phyloP scores from a whole-genome alignment of 2,329 filamentous ascomycete genomes.

The Septoria linicola region DNA sequence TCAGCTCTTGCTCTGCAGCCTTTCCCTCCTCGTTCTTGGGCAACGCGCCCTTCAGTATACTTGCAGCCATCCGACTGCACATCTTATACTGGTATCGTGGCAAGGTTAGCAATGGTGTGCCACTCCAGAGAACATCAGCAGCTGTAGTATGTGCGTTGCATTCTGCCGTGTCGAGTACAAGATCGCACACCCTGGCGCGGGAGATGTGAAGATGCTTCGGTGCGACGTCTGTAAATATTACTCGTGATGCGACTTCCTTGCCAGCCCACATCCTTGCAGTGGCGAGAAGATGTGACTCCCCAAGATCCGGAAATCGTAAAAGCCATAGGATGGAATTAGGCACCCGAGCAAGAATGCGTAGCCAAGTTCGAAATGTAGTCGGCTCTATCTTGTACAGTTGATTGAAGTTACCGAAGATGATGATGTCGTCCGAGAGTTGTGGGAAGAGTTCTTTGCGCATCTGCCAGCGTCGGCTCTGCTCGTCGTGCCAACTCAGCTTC shows the following conservation, averaged over 20 bases:
- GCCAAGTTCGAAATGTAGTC: conserved; percentile 91
- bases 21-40: conserved; percentile 68
- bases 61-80: conserved; percentile 97
- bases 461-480: conserved; percentile 77
- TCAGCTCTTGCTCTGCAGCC: conserved; percentile 69
- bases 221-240: conserved; percentile 94
- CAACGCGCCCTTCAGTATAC: conserved; percentile 84
- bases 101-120: conserved; percentile 85
- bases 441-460: conserved; percentile 95
- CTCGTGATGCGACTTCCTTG: conserved; percentile 76
- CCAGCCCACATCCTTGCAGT: conserved; percentile 84
- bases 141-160: conserved; percentile 98
- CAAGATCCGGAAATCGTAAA: conserved; percentile 91
- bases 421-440: conserved; percentile 71
- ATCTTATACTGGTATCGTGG: conserved; percentile 96
- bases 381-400: conserved; percentile 99
- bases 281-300: conserved; percentile 77
- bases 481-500: conserved; percentile 74
- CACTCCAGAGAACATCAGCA: conserved; percentile 93
- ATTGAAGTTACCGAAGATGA: conserved; percentile 97
- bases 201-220: conserved; percentile 93
- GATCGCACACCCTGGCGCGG: conserved; percentile 83
- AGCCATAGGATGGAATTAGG: conserved; percentile 93
- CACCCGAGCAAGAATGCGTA: conserved; percentile 80
- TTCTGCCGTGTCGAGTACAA: conserved; percentile 95